Conservation (phyloP, 2,329 filamentous ascomycete species). For the Nothopassalora personata region DNA sequence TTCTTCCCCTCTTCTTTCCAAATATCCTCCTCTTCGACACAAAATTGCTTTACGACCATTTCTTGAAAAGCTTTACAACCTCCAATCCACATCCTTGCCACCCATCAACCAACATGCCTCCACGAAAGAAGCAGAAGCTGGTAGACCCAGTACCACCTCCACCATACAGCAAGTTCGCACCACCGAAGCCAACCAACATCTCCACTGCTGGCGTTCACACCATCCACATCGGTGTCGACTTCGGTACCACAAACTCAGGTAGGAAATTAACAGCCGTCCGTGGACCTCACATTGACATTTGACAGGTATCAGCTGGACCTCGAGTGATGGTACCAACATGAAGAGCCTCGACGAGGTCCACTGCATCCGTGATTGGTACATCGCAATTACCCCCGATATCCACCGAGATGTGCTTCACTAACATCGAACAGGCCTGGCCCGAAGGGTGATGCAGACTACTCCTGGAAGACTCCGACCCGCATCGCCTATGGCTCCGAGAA, state of each 20-base stretch:
- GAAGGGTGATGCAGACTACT: conserved; percentile 4
- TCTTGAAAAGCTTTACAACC: not conserved
- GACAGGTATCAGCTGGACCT: conserved; percentile 10
- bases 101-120: not conserved
- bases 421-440: conserved; percentile 2
- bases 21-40: not conserved
- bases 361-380: conserved; percentile 8
- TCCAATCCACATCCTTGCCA: not conserved
- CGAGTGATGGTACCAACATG: conserved; percentile 2
- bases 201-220: not conserved
- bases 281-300: not conserved
- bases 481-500: conserved; percentile 8
- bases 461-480: conserved; percentile 11
- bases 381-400: not conserved
- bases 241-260: not conserved
- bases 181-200: not conserved
- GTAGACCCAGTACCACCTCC: not conserved
- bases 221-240: conserved; percentile 5
- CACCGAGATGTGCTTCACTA: not conserved
- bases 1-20: not conserved
- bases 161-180: not conserved
- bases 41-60: not conserved
- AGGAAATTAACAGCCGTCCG: not conserved
- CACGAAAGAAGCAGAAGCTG: not conserved
- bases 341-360: conserved; percentile 9